A percentile compares a stretch with the other conserved stretches of the same genome.
Conservation (phyloP, 768 basidiomycete species). For the Russula olivacea region DNA sequence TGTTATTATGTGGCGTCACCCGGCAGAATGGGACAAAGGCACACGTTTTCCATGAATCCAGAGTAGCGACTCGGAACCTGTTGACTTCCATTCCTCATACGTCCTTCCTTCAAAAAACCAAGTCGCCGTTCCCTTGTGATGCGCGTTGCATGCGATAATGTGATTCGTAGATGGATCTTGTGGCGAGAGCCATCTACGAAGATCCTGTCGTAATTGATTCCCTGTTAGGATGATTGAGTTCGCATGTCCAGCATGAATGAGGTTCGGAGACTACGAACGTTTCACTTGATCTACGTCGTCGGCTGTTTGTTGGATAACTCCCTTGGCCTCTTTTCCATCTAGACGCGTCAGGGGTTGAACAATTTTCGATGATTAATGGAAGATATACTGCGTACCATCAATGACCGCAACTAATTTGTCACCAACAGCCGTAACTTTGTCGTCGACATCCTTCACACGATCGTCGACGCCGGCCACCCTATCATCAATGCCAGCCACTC, state of each 20-base stretch:
- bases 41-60: constrained; percentile 8
- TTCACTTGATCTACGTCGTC: neutral
- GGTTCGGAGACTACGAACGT: neutral
- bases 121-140: neutral
- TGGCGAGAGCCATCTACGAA: constrained; percentile 6
- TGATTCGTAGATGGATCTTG: neutral
- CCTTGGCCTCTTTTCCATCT: neutral
- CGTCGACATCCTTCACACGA: neutral
- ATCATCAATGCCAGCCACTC: neutral
- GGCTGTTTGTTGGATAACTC: neutral
- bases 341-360: too few relatives aligned
- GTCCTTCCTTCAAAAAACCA: neutral
- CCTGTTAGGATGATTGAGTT: neutral
- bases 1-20: neutral
- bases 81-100: neutral
- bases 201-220: neutral
- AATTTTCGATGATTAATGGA: too few relatives aligned
- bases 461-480: neutral
- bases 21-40: neutral
- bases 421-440: too few relatives aligned
- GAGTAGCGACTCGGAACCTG: neutral
- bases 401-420: too few relatives aligned
- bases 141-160: neutral
- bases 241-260: neutral
- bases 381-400: too few relatives aligned